A percentile compares a stretch with the other conserved stretches of the same genome.
Evolutionary conservation across 108 stramenopile species (phyloP).

Genomic region (Pinguiococcus pyrenoidosus): DNA sequence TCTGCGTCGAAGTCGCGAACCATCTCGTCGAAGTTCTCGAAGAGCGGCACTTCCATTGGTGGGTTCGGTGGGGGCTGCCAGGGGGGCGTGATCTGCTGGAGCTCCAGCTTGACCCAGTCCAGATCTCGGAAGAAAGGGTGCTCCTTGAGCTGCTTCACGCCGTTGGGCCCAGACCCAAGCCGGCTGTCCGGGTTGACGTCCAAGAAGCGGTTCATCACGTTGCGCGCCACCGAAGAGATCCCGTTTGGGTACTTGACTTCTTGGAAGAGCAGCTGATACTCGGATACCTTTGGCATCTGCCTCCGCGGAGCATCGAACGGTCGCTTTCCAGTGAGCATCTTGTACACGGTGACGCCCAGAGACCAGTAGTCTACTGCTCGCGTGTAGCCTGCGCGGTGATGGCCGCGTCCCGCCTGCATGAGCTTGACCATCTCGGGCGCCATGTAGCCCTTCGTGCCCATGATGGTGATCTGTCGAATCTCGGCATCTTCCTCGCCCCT

Average conservation of each 20-base stretch:
- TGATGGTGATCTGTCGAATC: constrained; percentile 17
- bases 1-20: constrained; percentile 27
- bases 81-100: constrained; percentile 29
- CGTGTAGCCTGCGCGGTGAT: constrained; percentile 13
- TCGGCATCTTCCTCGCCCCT: too few relatives aligned
- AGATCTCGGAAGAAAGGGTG: constrained; percentile 26
- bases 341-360: constrained; percentile 33
- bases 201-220: constrained; percentile 22
- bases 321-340: constrained; percentile 32
- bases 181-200: constrained; percentile 24
- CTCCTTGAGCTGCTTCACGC: constrained; percentile 16
- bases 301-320: too few relatives aligned
- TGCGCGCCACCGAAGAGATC: constrained; percentile 4
- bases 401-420: constrained; percentile 3
- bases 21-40: constrained; percentile 29
- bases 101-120: constrained; percentile 25
- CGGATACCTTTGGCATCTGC: too few relatives aligned
- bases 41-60: constrained; percentile 15
- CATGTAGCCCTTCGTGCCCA: constrained; percentile 34
- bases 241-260: constrained; percentile 15
- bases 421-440: constrained; percentile 37
- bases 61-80: constrained; percentile 19
- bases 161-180: constrained; percentile 10
- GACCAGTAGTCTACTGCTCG: constrained; percentile 45
- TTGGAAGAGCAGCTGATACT: constrained; percentile 13